Percentiles rank a stretch among this genome's conserved stretches.
These are phyloP conservation scores for Fomitopsis serialis DNA, from an alignment of 768 basidiomycete genomes.

Conservation along the genomic window DNA sequence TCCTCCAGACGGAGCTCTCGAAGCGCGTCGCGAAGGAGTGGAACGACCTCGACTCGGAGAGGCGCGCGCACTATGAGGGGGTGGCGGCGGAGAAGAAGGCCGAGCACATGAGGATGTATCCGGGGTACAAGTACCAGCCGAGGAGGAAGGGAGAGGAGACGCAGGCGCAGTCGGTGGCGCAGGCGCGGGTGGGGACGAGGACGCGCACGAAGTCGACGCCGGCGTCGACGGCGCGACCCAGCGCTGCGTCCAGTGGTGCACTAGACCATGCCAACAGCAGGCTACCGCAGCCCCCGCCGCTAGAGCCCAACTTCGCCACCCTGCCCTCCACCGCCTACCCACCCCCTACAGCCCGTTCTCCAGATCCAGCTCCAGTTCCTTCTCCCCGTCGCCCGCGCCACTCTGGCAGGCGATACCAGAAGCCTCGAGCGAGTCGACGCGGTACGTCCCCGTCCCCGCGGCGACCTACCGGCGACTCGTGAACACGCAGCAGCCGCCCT, in stretches of 20 bases:
- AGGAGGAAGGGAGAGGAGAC: background rate
- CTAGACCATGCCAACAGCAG: too few relatives aligned
- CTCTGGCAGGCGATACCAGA: too few relatives aligned
- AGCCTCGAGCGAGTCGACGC: too few relatives aligned
- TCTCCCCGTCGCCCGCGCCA: too few relatives aligned
- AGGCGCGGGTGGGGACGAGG: background rate
- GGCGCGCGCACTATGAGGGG: background rate
- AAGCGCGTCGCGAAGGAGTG: background rate
- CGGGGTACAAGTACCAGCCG: background rate
- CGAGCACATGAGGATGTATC: background rate
- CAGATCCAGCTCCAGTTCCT: too few relatives aligned
- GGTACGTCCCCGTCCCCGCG: background rate
- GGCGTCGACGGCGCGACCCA: background rate
- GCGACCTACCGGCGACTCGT: background rate
- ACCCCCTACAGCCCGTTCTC: too few relatives aligned
- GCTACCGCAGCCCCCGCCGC: too few relatives aligned
- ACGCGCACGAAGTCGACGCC: slow-evolving; percentile 28
- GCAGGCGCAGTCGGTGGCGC: too few relatives aligned
- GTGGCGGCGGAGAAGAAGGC: background rate
- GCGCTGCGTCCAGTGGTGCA: too few relatives aligned
- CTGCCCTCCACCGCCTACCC: too few relatives aligned
- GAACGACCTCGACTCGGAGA: background rate
- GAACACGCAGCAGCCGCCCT: background rate
- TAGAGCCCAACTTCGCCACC: too few relatives aligned
- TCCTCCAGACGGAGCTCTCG: background rate